Conservation (phyloP, 169 alveolate genomes). For the Plasmodium vivax region DNA sequence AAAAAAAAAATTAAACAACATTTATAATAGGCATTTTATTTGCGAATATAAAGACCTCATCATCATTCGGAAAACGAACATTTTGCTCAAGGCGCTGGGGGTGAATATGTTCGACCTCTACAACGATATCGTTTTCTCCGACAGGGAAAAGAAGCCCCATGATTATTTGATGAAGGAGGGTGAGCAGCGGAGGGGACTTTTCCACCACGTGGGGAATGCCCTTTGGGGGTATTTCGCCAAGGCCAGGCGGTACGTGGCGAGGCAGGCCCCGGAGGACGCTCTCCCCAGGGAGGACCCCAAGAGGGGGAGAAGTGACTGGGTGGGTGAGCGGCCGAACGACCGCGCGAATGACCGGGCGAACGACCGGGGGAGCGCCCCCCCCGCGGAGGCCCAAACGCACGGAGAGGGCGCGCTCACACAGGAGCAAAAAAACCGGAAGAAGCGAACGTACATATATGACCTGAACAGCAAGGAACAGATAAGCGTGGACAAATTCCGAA, state of each 20-base stretch:
- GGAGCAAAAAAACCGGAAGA: not conserved
- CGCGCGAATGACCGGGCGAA: not conserved
- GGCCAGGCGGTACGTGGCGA: not conserved
- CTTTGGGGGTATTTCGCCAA: not conserved
- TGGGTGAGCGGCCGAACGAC: not conserved
- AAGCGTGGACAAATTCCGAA: slow-evolving; percentile 51
- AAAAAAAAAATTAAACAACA: slow-evolving; percentile 66
- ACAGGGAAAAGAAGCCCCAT: slow-evolving; percentile 71
- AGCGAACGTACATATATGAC: slow-evolving; percentile 23
- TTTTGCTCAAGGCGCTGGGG: slow-evolving; percentile 55
- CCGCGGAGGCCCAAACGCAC: not conserved
- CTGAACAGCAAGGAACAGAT: slow-evolving; percentile 50
- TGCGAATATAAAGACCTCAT: slow-evolving; percentile 72
- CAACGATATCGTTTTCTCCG: slow-evolving; percentile 59
- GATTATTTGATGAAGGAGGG: slow-evolving; percentile 72
- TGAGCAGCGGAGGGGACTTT: slow-evolving; percentile 6
- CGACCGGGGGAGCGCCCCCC: not conserved
- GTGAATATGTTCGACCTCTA: slow-evolving; percentile 68
- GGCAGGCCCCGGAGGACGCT: not conserved
- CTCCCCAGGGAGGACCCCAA: not conserved
- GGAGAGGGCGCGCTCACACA: not conserved
- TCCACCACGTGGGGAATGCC: slow-evolving; percentile 3
- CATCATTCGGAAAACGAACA: slow-evolving; percentile 68
- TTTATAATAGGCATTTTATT: slow-evolving; percentile 73
- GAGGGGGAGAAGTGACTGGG: not conserved